A percentile compares a stretch with the other conserved stretches of the same genome.
Conservation (phyloP, 2,329 filamentous ascomycete genomes). For the Fusarium cyanostomum region DNA sequence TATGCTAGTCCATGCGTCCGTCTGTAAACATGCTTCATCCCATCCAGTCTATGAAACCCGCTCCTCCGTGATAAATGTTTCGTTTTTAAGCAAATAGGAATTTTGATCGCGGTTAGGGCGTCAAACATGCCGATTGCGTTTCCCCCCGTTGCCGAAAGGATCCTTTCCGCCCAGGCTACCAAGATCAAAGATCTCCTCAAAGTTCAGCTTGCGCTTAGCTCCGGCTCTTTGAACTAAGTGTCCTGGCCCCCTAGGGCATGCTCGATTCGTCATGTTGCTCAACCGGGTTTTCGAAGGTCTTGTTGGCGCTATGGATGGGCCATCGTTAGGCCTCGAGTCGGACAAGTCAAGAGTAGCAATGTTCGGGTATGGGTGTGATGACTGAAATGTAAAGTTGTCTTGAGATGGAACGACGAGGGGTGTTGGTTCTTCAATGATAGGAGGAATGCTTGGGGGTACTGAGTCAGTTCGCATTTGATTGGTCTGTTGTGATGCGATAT, state of each 20-base stretch:
- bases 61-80: constrained; percentile 33
- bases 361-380: constrained; percentile 68
- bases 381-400: constrained; percentile 76
- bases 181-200: constrained; percentile 77
- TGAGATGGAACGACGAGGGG: constrained; percentile 63
- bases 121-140: constrained; percentile 61
- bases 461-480: constrained; percentile 42
- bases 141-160: constrained; percentile 58
- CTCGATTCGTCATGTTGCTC: constrained; percentile 36
- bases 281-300: constrained; percentile 45
- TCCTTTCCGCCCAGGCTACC: constrained; percentile 73
- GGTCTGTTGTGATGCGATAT: constrained; percentile 50
- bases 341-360: constrained; percentile 69
- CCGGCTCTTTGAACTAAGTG: constrained; percentile 72
- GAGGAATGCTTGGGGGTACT: constrained; percentile 39
- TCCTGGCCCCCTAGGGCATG: constrained; percentile 43
- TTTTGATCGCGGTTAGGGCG: not conserved
- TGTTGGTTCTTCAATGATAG: constrained; percentile 44
- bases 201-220: constrained; percentile 76
- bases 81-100: constrained; percentile 23
- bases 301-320: constrained; percentile 40
- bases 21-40: constrained; percentile 46
- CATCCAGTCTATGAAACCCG: constrained; percentile 41
- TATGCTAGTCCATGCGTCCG: constrained; percentile 49
- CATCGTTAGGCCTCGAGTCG: constrained; percentile 58